Evolutionary conservation across 106 monocot species (phyloP), one percentile per base, ranked within the genome.

Genomic region (Vanilla planifolia): DNA sequence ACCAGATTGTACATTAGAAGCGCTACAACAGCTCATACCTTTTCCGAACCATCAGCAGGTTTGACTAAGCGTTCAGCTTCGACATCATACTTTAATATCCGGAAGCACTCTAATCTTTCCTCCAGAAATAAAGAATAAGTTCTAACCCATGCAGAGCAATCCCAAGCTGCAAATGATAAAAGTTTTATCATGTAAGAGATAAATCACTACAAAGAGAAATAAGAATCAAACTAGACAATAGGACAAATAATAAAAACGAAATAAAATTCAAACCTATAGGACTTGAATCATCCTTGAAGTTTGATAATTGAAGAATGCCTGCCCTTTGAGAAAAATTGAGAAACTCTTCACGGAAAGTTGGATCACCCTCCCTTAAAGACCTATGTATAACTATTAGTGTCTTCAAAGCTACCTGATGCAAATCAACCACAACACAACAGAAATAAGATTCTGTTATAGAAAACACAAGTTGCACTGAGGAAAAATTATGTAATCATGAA

Each of bases 161-260:
- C 96, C 96, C 96, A 98, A 48, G 96, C 96, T 98, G 77, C 27
- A 75, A n/a, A n/a, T n/a, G n/a, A n/a, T n/a, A n/a, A n/a, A n/a
- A n/a, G n/a, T n/a, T n/a, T n/a, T n/a, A n/a, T n/a, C n/a, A n/a
- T n/a, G n/a, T n/a, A n/a, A n/a, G n/a, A n/a, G n/a, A n/a, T n/a
- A n/a, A n/a, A n/a, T n/a, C n/a, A n/a, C n/a, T n/a, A n/a, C n/a
- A n/a, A n/a, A n/a, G n/a, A n/a, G n/a, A n/a, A n/a, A n/a, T n/a
- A n/a, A n/a, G n/a, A n/a, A n/a, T n/a, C n/a, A n/a, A n/a, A n/a
- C n/a, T n/a, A n/a, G n/a, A n/a, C n/a, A n/a, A n/a, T n/a, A n/a
- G n/a, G n/a, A n/a, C n/a, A n/a, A n/a, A n/a, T n/a, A n/a, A n/a
- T n/a, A n/a, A n/a, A n/a, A n/a, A n/a, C n/a, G n/a, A n/a, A n/a